Evolutionary conservation across 805 yeast genomes (phyloP).

Genomic region (Teunomyces stri): DNA sequence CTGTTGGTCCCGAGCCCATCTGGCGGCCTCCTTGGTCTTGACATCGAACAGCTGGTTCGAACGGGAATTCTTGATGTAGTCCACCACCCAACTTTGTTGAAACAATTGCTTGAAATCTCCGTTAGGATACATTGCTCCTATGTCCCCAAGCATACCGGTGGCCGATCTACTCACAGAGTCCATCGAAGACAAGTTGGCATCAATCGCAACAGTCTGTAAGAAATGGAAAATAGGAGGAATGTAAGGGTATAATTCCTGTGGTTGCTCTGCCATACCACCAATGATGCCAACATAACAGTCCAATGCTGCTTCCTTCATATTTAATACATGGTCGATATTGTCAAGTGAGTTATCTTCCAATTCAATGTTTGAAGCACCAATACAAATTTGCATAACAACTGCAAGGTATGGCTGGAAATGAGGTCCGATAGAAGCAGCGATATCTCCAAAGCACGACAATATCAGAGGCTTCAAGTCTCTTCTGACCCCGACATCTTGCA

Average conservation of each 20-base stretch:
- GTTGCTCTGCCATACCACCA: conserved; percentile 75
- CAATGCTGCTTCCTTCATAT: conserved; percentile 81
- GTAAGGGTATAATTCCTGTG: conserved; percentile 63
- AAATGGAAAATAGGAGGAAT: conserved; percentile 70
- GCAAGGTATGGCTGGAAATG: conserved; percentile 73
- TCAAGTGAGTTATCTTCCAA: conserved; percentile 72
- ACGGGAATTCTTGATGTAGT: conserved; percentile 72
- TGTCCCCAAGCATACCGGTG: conserved; percentile 89
- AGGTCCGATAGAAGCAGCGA: conserved; percentile 83
- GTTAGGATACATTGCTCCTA: conserved; percentile 79
- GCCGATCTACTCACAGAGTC: conserved; percentile 80
- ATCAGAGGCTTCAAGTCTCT: conserved; percentile 85
- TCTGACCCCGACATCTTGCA: conserved; percentile 65
- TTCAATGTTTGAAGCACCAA: conserved; percentile 57
- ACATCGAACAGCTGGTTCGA: conserved; percentile 57
- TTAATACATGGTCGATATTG: conserved; percentile 68
- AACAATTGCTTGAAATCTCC: conserved; percentile 71
- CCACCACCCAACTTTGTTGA: conserved; percentile 74
- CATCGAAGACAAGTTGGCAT: conserved; percentile 55
- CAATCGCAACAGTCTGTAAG: conserved; percentile 56
- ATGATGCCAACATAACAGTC: conserved; percentile 96
- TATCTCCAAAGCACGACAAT: conserved; percentile 91
- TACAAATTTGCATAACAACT: conserved; percentile 77
- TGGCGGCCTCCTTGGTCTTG: conserved; percentile 83
- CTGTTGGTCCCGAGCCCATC: conserved; percentile 94